Evolutionary conservation across 2,329 filamentous ascomycete genomes (phyloP), one percentile per base, ranked within the genome.

Genomic region (Fusarium nelsonii): DNA sequence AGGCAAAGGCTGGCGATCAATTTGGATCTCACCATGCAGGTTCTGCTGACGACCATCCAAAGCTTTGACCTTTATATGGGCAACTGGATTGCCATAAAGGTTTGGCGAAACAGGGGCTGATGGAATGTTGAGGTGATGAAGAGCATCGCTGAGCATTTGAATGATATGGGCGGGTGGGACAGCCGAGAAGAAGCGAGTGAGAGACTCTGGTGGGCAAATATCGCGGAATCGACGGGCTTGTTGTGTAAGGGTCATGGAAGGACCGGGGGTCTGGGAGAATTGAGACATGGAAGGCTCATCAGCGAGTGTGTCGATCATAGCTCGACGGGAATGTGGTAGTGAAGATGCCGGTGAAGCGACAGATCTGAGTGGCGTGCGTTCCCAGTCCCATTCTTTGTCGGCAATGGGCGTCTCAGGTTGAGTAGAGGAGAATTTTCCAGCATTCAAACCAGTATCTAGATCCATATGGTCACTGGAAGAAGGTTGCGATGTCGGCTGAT

Each of bases 151-250:
- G 20, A 99, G 84, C 77, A 95, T 90, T 52, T 94, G 91, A 1
- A 97, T 85, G 1, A 99, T 87, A 59, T 95, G 86, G 15, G 87
- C 82, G 8, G 93, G 84, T 2, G 93, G 88, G 74, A 95, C 90
- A 50, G 91, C 88, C 1, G 94, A 97, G 80, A 96, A 94, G 85
- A 99, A 99, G 58, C 94, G 91, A 8, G 95, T 95, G 66, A 99
- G 88, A 0, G 92, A 90, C 77, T 97, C 92, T 9, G 91, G 85
- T 0, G 96, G 97, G 43, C 97, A 89, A 73, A 99, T 97, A 78
- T 99, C 96, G 69, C 88, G 88, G 84, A 98, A 99, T 44, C 87
- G 89, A 32, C 92, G 91, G 5, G 96, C 96, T 65, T 91, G 91
- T 79, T 99, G 96, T 1, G 96, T 99, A 40, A 97, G 87, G 44